phyloP scores from a whole-genome alignment of 176 grass and related monocot species.

The Rhynchospora pubera region DNA sequence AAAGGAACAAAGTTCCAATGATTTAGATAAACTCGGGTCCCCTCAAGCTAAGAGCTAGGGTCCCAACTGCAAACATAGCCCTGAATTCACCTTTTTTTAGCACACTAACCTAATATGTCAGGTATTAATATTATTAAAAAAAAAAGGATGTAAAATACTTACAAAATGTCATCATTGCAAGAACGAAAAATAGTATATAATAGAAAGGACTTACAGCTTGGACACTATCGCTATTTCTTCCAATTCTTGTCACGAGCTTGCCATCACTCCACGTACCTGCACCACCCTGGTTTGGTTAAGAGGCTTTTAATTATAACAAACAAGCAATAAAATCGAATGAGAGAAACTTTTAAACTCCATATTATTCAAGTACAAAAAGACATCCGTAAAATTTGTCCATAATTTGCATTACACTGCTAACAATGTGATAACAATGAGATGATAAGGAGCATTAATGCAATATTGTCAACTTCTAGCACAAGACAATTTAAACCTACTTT shows the following conservation, averaged over 20 bases:
- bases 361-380: not conserved
- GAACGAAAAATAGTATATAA: not conserved
- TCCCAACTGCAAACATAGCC: not conserved
- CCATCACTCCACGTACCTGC: slow-evolving; percentile 99
- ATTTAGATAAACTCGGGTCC: not conserved
- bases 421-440: not conserved
- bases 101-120: slow-evolving; percentile 1
- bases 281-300: slow-evolving; percentile 97
- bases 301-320: slow-evolving; percentile 21
- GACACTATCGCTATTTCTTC: slow-evolving; percentile 86
- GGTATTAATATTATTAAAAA: not conserved
- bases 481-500: not conserved
- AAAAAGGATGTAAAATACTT: not conserved
- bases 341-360: not conserved
- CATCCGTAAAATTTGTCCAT: not conserved
- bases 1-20: not conserved
- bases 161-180: not conserved
- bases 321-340: not conserved
- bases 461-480: not conserved
- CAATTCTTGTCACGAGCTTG: slow-evolving; percentile 95
- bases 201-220: slow-evolving; percentile 77
- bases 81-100: not conserved
- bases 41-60: not conserved
- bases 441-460: not conserved
- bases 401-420: not conserved